Base-by-base conservation (phyloP, 2,329 filamentous ascomycete genomes). In the Myriosclerotinia scirpicola region DNA sequence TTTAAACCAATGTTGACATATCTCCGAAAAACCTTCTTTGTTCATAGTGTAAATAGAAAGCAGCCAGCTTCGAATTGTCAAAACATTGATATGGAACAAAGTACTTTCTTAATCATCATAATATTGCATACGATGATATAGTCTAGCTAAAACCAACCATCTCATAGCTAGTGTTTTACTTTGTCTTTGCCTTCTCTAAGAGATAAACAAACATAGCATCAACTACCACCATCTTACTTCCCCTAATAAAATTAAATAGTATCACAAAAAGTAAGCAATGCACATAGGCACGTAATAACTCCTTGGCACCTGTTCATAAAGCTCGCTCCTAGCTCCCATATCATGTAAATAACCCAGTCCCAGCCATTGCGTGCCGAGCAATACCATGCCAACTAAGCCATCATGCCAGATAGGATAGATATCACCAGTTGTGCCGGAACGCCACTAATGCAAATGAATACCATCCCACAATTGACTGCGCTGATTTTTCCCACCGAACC, bases 401-500 rank as follows among this genome's bases (percentile, higher is more conserved):
- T 63, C 60, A 54, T 63, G 50, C 48, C 60, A 54, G 58, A 61
- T 61, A 36, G 46, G 44, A 61, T 61, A 61, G 58, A 50, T 61
- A 61, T 61, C 34, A 38, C 44, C 42, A 30, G 34, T 52, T n/a
- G 30, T 60, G 63, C 63, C 63, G 38, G 22, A 65, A 65, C 63
- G 63, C 63, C 63, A 46, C 38, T 20, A 64, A 64, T 64, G 63
- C 63, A 65, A 65, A 60, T 15, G 44, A 60, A 34, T 52, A 60
- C 42, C 56, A 48, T 36, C 46, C 58, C 59, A 30, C 59, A 46
- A 62, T 61, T 61, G 12, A 38, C 55, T 46, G 40, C 46, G 58
- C 58, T 52, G 36, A 54, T 54, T 63, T 54, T n/a, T 11, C 38
- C 46, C 64, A 17, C 64, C 38, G 26, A 36, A 30, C 26, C 40